Base-by-base conservation (phyloP, 495 filamentous ascomycete species). In the Penicillium maclennaniae region DNA sequence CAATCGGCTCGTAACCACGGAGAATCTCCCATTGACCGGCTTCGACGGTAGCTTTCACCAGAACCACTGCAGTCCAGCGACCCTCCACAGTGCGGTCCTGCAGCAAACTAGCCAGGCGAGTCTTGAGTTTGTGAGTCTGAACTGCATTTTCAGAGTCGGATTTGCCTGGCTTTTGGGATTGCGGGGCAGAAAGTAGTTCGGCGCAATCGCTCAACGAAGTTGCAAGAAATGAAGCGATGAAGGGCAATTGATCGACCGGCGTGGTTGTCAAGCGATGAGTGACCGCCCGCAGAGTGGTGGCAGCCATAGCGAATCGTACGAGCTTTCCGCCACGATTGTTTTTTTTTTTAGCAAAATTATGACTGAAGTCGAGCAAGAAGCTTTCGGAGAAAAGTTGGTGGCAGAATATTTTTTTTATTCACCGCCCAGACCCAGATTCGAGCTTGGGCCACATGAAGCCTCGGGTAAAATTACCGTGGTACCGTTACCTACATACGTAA, bases 31-130 rank as follows among this genome's bases (percentile, higher is more conserved):
- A 88, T 51, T 87, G 88, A 21, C 91, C 89, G 38, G 83, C 79
- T 61, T 96, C 91, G 47, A 95, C 73, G 14, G 83, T 75, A n/a
- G 85, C 79, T 70, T 95, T 96, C 58, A 90, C 78, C 45, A 97
- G 67, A 21, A 87, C 82, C 28, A 88, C 82, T 1, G 83, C 89
- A 9, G 85, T 78, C 77, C 89, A 95, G 61, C 89, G 84, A 34
- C 83, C 87, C 54, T 91, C 80, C 6, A 78, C 54, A 34, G 63
- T 87, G 55, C 83, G 85, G 51, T 90, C 89, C 58, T 86, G 84
- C 45, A 95, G 67, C 43, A 96, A 72, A 6, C 85, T 81, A 14
- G 83, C 84, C 54, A 97, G 73, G 47, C 88, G 83, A 19, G 87
- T 91, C 63, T 85, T 87, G 48, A 92, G 74, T 63, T 86, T 90